Evolutionary conservation across 768 basidiomycete species (phyloP).

Genomic region (Tubosaeta sp.): DNA sequence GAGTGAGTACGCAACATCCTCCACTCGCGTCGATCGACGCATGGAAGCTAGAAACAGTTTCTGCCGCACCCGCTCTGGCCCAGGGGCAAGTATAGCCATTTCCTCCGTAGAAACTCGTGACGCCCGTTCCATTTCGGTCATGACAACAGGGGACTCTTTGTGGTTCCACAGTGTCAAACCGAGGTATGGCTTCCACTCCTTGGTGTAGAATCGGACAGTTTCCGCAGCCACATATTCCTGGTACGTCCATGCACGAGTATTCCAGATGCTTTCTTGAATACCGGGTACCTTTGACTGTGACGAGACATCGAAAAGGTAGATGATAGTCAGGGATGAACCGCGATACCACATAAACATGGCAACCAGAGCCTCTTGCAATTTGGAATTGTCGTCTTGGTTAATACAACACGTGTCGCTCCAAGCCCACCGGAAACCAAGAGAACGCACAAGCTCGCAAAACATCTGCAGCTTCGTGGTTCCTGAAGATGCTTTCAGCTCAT

Average conservation of each 20-base stretch:
- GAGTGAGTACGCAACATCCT: background rate
- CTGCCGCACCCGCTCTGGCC: background rate
- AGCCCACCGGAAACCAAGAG: background rate
- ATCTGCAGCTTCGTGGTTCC: background rate
- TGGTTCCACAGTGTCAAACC: background rate
- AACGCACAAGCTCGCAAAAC: background rate
- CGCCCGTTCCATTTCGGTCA: background rate
- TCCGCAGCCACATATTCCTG: background rate
- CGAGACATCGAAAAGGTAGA: too few species aligned
- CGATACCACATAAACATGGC: too few species aligned
- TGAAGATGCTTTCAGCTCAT: background rate
- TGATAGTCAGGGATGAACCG: too few species aligned
- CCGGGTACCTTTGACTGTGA: too few species aligned
- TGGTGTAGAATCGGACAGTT: background rate
- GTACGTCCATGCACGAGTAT: background rate
- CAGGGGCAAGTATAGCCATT: background rate
- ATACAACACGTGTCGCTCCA: too few species aligned
- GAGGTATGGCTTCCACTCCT: background rate
- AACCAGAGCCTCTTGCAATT: background rate
- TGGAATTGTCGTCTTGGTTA: background rate
- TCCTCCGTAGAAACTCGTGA: background rate
- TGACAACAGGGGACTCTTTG: background rate
- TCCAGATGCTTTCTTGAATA: background rate
- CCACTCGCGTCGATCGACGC: background rate
- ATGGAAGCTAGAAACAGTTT: background rate